A percentile compares a stretch with the other conserved stretches of the same genome.
Evolutionary conservation across 306 rosid genomes (phyloP).

Genomic region (Lathyrus sativus): DNA sequence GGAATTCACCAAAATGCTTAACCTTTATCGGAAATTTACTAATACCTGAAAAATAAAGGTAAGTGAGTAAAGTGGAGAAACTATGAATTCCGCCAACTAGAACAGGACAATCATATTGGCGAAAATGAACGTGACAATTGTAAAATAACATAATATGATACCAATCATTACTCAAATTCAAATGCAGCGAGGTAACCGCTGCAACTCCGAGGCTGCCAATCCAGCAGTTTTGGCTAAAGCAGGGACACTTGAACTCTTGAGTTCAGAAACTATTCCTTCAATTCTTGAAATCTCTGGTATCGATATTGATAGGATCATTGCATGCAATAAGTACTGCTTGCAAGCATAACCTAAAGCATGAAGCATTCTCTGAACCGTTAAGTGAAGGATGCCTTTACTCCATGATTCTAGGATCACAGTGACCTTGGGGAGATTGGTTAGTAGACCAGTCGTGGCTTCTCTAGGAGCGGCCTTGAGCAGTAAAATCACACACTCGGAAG

Average conservation of each 20-base stretch:
- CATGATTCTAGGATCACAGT: slow-evolving; percentile 71
- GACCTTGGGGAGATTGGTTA: slow-evolving; percentile 83
- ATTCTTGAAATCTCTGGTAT: slow-evolving; percentile 72
- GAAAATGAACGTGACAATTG: slow-evolving; percentile 12
- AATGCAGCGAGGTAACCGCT: slow-evolving; percentile 88
- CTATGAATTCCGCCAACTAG: slow-evolving; percentile 8
- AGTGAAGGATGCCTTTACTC: slow-evolving; percentile 56
- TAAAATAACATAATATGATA: slow-evolving; percentile 4
- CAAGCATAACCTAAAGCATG: slow-evolving; percentile 85
- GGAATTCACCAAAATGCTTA: slow-evolving; percentile 44
- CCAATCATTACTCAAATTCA: slow-evolving; percentile 53
- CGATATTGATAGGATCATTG: slow-evolving; percentile 89
- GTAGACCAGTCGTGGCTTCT: slow-evolving; percentile 86
- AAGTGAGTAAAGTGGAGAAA: slow-evolving; percentile 14
- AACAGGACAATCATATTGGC: slow-evolving; percentile 17
- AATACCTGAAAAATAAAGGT: slow-evolving; percentile 42
- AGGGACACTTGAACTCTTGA: slow-evolving; percentile 67
- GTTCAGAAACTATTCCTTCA: slow-evolving; percentile 71
- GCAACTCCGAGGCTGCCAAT: slow-evolving; percentile 81
- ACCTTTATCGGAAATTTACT: slow-evolving; percentile 28
- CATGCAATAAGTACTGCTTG: slow-evolving; percentile 75
- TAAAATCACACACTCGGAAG: slow-evolving; percentile 83
- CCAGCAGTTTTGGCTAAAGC: slow-evolving; percentile 66
- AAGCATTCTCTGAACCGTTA: slow-evolving; percentile 68
- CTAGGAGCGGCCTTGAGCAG: slow-evolving; percentile 88